Base-by-base conservation (phyloP, 768 basidiomycete genomes). In the Calocybe cyanea region DNA sequence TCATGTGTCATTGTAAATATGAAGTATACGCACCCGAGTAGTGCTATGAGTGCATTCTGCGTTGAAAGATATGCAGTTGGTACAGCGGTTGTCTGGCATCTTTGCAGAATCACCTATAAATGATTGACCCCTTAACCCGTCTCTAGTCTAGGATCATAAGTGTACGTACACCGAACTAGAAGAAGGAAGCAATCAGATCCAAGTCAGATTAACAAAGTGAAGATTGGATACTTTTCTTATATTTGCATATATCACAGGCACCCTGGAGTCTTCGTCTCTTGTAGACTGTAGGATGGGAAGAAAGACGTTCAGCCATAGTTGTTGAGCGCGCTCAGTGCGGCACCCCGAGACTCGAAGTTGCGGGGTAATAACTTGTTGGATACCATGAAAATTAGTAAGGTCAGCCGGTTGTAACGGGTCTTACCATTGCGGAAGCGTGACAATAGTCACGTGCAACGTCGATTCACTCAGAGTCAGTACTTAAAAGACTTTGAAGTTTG, bases 21-120 rank as follows among this genome's bases (percentile, higher is more conserved):
- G 31, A 23, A 30, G 41, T 35, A 35, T 10, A 59, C 57, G 58
- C 57, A 77, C 80, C 69, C 77, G 81, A 15, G 72, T 66, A 49
- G 75, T 73, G 28, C 72, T 54, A 53, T 83, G 83, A 3, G 73
- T 77, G 56, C 83, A 85, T 31, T 72, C 66, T 1, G 71, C 64
- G 32, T 64, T 66, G 35, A 70, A 74, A 1, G 68, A 54, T 0
- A 68, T 65, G 54, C 83, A 85, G 51, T 81, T 82, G 0, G 80
- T 71, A 55, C 83, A 85, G 31, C 64, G 59, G 20, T 75, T 76
- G 2, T 67, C 65, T 4, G 73, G 74, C 72, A 74, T 78, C 45
- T 71, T 75, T 15, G 78, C 77, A 52, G 83, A 85, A 49, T 86
- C 78, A 50, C 80, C 80, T 80, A 44, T 14, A 45, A 36, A 43